Conservation (phyloP, 179 eudicot genomes). For the Spinacia oleracea region DNA sequence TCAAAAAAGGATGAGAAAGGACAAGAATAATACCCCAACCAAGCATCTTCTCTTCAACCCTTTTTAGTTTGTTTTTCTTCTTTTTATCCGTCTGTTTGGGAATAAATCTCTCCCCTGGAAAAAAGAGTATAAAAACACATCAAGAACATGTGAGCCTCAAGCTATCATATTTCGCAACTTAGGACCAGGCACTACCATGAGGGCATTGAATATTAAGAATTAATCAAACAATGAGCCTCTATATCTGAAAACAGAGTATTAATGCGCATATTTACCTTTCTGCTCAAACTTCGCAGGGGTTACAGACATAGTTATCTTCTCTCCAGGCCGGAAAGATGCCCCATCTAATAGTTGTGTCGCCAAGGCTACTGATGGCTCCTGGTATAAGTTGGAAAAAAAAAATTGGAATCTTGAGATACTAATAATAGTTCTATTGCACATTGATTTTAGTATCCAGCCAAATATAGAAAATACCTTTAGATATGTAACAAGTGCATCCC, state of each 20-base stretch:
- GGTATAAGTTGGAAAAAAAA: conserved; percentile 10
- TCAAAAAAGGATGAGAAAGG: conserved; percentile 12
- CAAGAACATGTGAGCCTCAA: conserved; percentile 9
- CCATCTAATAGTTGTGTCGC: conserved; percentile 91
- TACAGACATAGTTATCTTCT: conserved; percentile 73
- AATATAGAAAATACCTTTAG: conserved; percentile 58
- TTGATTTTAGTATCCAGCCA: background rate
- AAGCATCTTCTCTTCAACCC: conserved; percentile 96
- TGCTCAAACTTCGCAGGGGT: conserved; percentile 90
- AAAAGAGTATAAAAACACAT: conserved; percentile 13
- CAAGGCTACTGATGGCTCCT: conserved; percentile 97
- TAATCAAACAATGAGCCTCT: background rate
- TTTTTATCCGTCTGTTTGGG: conserved; percentile 83
- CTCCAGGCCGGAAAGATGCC: conserved; percentile 80
- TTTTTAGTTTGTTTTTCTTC: conserved; percentile 86
- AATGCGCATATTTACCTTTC: conserved; percentile 56
- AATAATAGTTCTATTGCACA: background rate
- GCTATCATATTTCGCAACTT: background rate
- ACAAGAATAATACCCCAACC: conserved; percentile 80
- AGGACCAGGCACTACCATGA: background rate
- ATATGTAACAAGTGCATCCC: conserved; percentile 92
- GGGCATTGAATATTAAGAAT: background rate
- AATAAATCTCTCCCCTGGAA: conserved; percentile 86
- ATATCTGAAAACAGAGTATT: background rate
- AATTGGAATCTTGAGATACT: background rate